Evolutionary conservation across 257 asterid genomes (phyloP).

Genomic region (Cynanchum wilfordii): DNA sequence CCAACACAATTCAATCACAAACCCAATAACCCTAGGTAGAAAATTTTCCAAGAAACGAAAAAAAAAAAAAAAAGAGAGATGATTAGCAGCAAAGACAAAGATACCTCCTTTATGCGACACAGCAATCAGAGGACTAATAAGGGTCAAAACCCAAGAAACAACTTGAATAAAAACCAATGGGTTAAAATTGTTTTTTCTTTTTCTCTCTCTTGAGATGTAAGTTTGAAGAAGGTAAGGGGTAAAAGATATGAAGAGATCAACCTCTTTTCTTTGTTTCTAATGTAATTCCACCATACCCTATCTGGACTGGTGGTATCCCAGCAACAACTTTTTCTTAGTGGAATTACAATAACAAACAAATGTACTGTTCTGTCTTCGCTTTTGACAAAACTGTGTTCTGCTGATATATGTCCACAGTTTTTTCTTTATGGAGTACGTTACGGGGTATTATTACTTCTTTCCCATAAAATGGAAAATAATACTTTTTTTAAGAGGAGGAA

Average conservation of each 20-base stretch:
- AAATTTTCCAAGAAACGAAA: not conserved
- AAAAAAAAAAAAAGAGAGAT: not conserved
- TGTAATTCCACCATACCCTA: not conserved
- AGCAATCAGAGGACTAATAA: not conserved
- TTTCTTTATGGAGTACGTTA: not conserved
- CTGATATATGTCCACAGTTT: not conserved
- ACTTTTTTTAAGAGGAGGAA: no score
- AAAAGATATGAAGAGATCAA: not conserved
- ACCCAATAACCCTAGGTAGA: not conserved
- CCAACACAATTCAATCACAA: not conserved
- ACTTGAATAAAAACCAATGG: not conserved
- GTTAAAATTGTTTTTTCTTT: not conserved
- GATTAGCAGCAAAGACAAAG: not conserved
- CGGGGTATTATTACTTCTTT: not conserved
- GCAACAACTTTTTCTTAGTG: not conserved
- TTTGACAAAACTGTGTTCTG: not conserved
- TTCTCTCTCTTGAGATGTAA: not conserved
- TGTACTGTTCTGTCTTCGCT: not conserved
- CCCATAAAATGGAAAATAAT: not conserved
- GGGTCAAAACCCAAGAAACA: conserved; percentile 2
- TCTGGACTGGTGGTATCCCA: not conserved
- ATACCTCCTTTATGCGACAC: conserved; percentile 6
- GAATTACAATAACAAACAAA: not conserved
- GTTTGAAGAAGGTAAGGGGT: conserved; percentile 1
- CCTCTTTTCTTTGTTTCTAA: not conserved